A percentile compares a stretch with the other conserved stretches of the same genome.
These are phyloP conservation scores for Marchantia polymorpha DNA, from an alignment of 225 moss, liverwort and hornwort genomes.

Conservation along the genomic window DNA sequence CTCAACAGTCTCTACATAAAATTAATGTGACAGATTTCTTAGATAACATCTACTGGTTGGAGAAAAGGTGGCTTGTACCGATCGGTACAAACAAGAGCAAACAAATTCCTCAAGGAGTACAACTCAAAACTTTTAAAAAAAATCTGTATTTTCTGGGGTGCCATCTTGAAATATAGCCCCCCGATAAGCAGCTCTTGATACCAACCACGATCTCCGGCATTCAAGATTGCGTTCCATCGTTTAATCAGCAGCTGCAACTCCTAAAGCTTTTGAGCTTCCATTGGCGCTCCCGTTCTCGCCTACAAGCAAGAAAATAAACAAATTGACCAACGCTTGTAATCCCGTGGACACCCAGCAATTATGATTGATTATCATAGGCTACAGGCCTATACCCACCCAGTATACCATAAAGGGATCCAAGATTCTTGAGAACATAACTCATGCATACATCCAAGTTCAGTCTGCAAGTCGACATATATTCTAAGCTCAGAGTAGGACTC, in stretches of 20 bases:
- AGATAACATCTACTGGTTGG: constrained; percentile 3
- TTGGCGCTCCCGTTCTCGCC: constrained; percentile 73
- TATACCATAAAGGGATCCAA: too few species aligned
- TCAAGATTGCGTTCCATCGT: neutral
- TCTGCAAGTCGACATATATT: too few species aligned
- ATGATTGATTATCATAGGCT: too few species aligned
- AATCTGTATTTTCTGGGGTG: constrained; percentile 9
- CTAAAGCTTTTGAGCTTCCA: constrained; percentile 52
- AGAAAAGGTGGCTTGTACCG: constrained; percentile 2
- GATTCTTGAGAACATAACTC: too few species aligned
- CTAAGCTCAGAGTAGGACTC: too few species aligned
- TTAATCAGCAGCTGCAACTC: constrained; percentile 22
- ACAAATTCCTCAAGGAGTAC: neutral
- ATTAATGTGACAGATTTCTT: neutral
- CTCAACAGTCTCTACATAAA: constrained; percentile 19
- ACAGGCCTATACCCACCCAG: too few species aligned
- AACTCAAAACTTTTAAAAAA: constrained; percentile 12
- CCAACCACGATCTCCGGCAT: neutral
- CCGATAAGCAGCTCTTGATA: neutral
- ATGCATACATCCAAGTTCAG: too few species aligned
- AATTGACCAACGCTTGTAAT: too few species aligned
- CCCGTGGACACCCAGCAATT: too few species aligned
- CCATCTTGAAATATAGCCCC: constrained; percentile 7
- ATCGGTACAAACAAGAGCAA: constrained; percentile 12
- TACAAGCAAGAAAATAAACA: constrained; percentile 17